Conservation (phyloP, 805 yeast genomes). For the Blastobotrys muscicola region DNA sequence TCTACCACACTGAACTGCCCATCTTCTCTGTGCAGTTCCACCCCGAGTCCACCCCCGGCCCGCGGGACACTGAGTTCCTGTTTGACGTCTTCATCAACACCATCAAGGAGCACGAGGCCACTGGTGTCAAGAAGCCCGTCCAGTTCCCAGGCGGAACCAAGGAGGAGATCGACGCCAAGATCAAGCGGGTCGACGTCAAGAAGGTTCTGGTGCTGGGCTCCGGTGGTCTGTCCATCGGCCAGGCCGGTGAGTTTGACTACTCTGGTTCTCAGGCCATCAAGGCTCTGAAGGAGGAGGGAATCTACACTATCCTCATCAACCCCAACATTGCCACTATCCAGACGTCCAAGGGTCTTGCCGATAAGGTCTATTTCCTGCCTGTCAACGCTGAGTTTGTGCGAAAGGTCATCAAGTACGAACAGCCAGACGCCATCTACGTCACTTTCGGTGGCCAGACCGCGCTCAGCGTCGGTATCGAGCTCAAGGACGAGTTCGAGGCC, state of each 20-base stretch:
- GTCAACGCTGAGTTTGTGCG: conserved; percentile 95
- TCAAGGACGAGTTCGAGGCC: conserved; percentile 88
- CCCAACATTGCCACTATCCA: conserved; percentile 98
- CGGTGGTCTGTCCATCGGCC: conserved; percentile 97
- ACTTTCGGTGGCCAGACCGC: conserved; percentile 99
- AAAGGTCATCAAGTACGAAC: conserved; percentile 87
- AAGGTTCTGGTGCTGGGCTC: conserved; percentile 93
- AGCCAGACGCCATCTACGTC: conserved; percentile 93
- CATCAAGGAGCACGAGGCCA: conserved; percentile 44
- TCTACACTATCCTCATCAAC: conserved; percentile 88
- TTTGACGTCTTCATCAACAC: conserved; percentile 87
- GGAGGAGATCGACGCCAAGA: conserved; percentile 63
- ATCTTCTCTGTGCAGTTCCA: conserved; percentile 97
- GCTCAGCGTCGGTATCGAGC: conserved; percentile 84
- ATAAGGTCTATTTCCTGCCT: conserved; percentile 96
- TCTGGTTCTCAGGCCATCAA: conserved; percentile 98
- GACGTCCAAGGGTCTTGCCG: conserved; percentile 96
- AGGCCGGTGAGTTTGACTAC: conserved; percentile 98
- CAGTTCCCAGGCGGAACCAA: conserved; percentile 83
- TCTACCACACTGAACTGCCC: conserved; percentile 79
- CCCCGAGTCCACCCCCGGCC: conserved; percentile 99
- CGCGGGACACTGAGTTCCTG: conserved; percentile 95
- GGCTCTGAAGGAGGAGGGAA: conserved; percentile 96
- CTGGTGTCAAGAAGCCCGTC: conserved; percentile 55
- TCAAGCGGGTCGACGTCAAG: conserved; percentile 75